Conservation (phyloP, 495 filamentous ascomycete species). For the Entonaema liquescens region DNA sequence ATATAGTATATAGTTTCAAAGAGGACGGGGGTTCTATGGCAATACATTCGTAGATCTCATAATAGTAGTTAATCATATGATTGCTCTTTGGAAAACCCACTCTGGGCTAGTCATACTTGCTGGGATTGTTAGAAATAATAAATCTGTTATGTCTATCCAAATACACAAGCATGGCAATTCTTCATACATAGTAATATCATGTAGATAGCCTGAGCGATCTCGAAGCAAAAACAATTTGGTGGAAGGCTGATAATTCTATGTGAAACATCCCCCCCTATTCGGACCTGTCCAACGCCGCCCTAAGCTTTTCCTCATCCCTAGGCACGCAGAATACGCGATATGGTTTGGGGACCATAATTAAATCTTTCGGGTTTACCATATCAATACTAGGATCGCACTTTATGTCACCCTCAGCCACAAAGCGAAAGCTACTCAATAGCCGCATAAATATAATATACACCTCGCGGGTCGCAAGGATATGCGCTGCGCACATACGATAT, state of each 20-base stretch:
- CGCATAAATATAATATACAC: constrained; percentile 73
- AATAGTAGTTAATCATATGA: too few relatives aligned
- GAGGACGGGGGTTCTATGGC: too few relatives aligned
- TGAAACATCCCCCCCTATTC: background rate
- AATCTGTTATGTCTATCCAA: too few relatives aligned
- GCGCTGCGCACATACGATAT: constrained; percentile 73
- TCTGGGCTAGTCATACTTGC: too few relatives aligned
- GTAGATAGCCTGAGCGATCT: background rate
- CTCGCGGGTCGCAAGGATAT: constrained; percentile 69
- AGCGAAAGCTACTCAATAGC: constrained; percentile 65
- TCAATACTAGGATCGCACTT: constrained; percentile 65
- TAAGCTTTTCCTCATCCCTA: constrained; percentile 54
- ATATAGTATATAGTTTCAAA: too few relatives aligned
- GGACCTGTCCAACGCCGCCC: constrained; percentile 41
- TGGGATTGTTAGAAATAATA: too few relatives aligned
- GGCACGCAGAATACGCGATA: constrained; percentile 67
- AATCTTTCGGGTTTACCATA: constrained; percentile 64
- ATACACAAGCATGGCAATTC: too few relatives aligned
- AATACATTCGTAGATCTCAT: too few relatives aligned
- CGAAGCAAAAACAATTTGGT: background rate
- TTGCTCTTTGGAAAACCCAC: too few relatives aligned
- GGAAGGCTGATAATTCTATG: background rate
- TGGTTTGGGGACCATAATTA: constrained; percentile 64
- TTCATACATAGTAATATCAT: too few relatives aligned
- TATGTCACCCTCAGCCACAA: constrained; percentile 58